phyloP scores from a whole-genome alignment of 345 rosid species.

The Dimocarpus longan region DNA sequence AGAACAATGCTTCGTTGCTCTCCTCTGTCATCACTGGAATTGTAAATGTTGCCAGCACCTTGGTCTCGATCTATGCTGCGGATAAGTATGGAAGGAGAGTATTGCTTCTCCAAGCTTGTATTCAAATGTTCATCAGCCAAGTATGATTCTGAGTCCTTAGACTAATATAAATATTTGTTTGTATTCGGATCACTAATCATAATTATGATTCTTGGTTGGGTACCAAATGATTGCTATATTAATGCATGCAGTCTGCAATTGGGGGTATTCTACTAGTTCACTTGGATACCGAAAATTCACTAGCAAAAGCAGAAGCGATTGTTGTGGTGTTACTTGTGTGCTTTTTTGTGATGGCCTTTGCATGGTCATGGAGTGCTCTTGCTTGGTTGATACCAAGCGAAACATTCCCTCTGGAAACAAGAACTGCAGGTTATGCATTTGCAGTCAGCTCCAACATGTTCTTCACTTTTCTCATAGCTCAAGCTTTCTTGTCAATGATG shows the following conservation, averaged over 20 bases:
- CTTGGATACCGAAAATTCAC: conserved; percentile 41
- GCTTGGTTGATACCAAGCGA: conserved; percentile 83
- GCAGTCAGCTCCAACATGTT: conserved; percentile 80
- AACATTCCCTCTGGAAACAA: conserved; percentile 65
- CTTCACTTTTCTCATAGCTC: conserved; percentile 80
- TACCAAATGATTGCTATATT: neutral
- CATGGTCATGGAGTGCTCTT: conserved; percentile 91
- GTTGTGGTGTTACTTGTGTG: conserved; percentile 59
- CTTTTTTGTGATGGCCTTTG: conserved; percentile 57
- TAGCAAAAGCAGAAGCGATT: conserved; percentile 37
- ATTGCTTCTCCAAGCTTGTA: conserved; percentile 49
- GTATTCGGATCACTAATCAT: neutral
- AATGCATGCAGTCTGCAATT: conserved; percentile 37
- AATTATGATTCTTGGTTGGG: too few species aligned
- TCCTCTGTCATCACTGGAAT: conserved; percentile 35
- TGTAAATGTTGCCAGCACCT: conserved; percentile 39
- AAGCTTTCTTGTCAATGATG: conserved; percentile 71
- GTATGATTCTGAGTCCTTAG: neutral
- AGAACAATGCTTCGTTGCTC: conserved; percentile 27
- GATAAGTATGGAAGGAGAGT: conserved; percentile 40
- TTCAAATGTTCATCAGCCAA: conserved; percentile 43
- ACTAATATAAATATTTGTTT: neutral
- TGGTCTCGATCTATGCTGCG: conserved; percentile 36
- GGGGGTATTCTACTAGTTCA: conserved; percentile 45
- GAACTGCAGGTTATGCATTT: conserved; percentile 59